Percentiles rank a stretch among this genome's conserved stretches.
These are phyloP conservation scores for Neobulgaria alba DNA, from an alignment of 2,329 filamentous ascomycete genomes.

Conservation along the genomic window DNA sequence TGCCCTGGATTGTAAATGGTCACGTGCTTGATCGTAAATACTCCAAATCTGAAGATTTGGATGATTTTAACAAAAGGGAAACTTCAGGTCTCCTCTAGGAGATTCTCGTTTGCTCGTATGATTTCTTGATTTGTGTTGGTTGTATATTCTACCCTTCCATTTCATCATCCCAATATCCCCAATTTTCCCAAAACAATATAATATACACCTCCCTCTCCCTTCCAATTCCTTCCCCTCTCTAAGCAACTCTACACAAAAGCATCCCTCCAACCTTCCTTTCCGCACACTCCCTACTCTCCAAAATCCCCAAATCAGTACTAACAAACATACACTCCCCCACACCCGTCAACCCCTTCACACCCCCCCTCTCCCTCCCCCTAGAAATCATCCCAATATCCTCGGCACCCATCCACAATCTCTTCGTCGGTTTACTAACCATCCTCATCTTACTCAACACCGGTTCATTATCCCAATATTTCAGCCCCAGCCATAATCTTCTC, in stretches of 20 bases:
- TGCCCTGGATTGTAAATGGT: no score
- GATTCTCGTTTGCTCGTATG: no score
- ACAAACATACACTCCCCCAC: conserved; percentile 64
- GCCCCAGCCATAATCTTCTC: conserved; percentile 58
- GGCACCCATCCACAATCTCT: conserved; percentile 54
- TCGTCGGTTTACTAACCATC: conserved; percentile 59
- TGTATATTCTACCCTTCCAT: no score
- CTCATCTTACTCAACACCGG: conserved; percentile 57
- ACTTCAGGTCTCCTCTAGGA: no score
- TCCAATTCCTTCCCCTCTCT: conserved; percentile 12
- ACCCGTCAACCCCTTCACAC: conserved; percentile 54
- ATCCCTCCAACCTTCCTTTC: conserved; percentile 61
- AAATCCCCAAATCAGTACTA: conserved; percentile 55
- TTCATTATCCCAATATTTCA: conserved; percentile 68
- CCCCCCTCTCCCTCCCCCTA: conserved; percentile 46
- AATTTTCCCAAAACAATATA: no score
- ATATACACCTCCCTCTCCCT: conserved; percentile 9
- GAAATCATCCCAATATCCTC: conserved; percentile 48
- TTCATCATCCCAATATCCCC: no score
- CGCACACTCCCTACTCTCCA: conserved; percentile 63
- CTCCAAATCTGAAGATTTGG: no score
- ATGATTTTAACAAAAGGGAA: no score
- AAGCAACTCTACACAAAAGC: conserved; percentile 54
- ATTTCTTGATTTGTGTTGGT: no score
- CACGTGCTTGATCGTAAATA: no score